A percentile compares a stretch with the other conserved stretches of the same genome.
These are phyloP conservation scores for Cladophialophora carrionii DNA, from an alignment of 2,329 filamentous ascomycete species.

Conservation along the genomic window DNA sequence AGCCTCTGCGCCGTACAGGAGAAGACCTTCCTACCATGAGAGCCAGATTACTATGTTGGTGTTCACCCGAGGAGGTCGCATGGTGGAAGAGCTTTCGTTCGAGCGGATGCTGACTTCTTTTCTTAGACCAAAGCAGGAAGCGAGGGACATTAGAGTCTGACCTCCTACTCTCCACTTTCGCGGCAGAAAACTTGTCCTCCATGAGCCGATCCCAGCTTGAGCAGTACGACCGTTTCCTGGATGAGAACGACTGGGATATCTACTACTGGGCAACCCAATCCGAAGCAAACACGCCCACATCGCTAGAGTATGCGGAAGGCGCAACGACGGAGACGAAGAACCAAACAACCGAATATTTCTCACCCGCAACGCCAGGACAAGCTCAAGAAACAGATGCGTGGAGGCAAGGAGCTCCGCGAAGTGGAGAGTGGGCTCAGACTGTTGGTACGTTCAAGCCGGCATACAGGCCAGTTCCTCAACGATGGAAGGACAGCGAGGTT, in stretches of 20 bases:
- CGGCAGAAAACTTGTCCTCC: slow-evolving; percentile 71
- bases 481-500: slow-evolving; percentile 85
- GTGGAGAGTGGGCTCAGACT: slow-evolving; percentile 95
- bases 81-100: not conserved
- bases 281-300: slow-evolving; percentile 58
- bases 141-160: slow-evolving; percentile 94
- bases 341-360: slow-evolving; percentile 30
- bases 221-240: slow-evolving; percentile 89
- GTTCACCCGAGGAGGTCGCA: slow-evolving; percentile 16
- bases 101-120: slow-evolving; percentile 25
- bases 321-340: slow-evolving; percentile 39
- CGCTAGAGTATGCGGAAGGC: slow-evolving; percentile 60
- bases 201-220: slow-evolving; percentile 75
- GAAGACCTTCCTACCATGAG: slow-evolving; percentile 86
- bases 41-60: slow-evolving; percentile 73
- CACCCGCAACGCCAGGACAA: slow-evolving; percentile 38
- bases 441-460: slow-evolving; percentile 91
- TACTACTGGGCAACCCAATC: slow-evolving; percentile 99
- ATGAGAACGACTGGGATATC: slow-evolving; percentile 99
- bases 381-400: slow-evolving; percentile 53
- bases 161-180: slow-evolving; percentile 94
- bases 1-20: slow-evolving; percentile 81
- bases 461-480: slow-evolving; percentile 81
- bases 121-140: slow-evolving; percentile 85
- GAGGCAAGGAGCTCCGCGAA: slow-evolving; percentile 57